phyloP scores from a whole-genome alignment of 2,329 filamentous ascomycete genomes.

The Ilyonectria robusta region DNA sequence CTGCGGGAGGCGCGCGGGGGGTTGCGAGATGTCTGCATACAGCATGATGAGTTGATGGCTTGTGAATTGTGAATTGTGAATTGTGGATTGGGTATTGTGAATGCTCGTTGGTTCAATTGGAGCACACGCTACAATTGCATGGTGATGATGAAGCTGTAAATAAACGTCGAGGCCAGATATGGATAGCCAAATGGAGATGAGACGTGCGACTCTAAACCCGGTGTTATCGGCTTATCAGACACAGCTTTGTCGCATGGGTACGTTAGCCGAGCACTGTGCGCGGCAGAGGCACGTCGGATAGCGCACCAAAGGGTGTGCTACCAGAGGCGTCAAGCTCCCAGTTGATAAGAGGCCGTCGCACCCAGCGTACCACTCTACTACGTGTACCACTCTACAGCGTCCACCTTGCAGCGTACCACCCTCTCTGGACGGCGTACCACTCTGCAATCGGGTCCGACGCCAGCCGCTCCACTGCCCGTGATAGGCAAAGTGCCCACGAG shows the following conservation, averaged over 20 bases:
- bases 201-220: neutral
- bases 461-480: neutral
- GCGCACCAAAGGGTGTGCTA: constrained; percentile 7
- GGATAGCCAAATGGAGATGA: constrained; percentile 14
- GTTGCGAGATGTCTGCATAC: constrained; percentile 47
- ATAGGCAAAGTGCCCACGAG: constrained; percentile 10
- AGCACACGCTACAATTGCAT: neutral
- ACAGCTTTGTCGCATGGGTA: neutral
- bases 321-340: neutral
- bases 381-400: neutral
- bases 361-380: constrained; percentile 13
- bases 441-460: neutral
- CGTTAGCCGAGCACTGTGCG: constrained; percentile 7
- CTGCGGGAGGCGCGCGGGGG: constrained; percentile 45
- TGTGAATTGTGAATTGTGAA: neutral
- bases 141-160: neutral
- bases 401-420: neutral
- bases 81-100: no score
- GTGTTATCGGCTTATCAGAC: neutral
- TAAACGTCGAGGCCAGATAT: constrained; percentile 10
- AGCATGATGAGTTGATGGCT: constrained; percentile 17
- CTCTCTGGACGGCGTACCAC: constrained; percentile 1
- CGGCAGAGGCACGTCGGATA: constrained; percentile 17
- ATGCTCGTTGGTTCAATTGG: neutral
- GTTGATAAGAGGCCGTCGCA: neutral